Evolutionary conservation across 805 yeast genomes (phyloP).

Genomic region (Yamadazyma paraphyllophila): DNA sequence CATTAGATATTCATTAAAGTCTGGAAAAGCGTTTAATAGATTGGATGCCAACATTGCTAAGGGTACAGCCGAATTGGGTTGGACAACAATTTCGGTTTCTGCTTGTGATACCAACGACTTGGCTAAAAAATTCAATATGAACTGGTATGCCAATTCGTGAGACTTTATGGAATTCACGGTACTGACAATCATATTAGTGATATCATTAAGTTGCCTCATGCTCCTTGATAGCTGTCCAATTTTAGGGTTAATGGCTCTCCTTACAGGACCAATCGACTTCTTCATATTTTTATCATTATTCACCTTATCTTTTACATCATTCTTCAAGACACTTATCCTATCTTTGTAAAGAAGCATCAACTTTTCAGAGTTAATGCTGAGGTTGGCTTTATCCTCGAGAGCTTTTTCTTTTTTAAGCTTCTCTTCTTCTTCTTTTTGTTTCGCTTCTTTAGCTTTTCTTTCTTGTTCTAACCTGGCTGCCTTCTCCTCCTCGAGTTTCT

Average conservation of each 20-base stretch:
- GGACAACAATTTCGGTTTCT: slow-evolving; percentile 84
- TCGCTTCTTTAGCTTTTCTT: slow-evolving; percentile 16
- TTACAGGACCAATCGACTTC: slow-evolving; percentile 54
- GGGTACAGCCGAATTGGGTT: slow-evolving; percentile 76
- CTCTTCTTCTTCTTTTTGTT: slow-evolving; percentile 13
- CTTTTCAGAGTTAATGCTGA: slow-evolving; percentile 42
- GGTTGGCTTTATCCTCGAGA: slow-evolving; percentile 19
- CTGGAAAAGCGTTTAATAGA: slow-evolving; percentile 48
- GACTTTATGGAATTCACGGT: background rate
- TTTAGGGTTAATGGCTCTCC: slow-evolving; percentile 79
- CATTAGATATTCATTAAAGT: slow-evolving; percentile 53
- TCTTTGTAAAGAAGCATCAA: slow-evolving; percentile 48
- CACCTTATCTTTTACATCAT: slow-evolving; percentile 55
- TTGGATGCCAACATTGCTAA: slow-evolving; percentile 63
- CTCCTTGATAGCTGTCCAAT: slow-evolving; percentile 89
- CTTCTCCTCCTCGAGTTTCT: slow-evolving; percentile 14
- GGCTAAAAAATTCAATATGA: slow-evolving; percentile 80
- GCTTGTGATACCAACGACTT: slow-evolving; percentile 89
- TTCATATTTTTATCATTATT: slow-evolving; percentile 50
- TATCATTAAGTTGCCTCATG: slow-evolving; percentile 50
- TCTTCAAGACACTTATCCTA: slow-evolving; percentile 58
- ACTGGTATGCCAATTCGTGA: slow-evolving; percentile 52
- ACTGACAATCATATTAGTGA: slow-evolving; percentile 19
- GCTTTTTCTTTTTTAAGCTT: slow-evolving; percentile 14
- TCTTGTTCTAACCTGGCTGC: slow-evolving; percentile 15